Percentiles rank a stretch among this genome's conserved stretches.
These are phyloP conservation scores for Salix viminalis DNA, from an alignment of 345 rosid species.

Conservation along the genomic window DNA sequence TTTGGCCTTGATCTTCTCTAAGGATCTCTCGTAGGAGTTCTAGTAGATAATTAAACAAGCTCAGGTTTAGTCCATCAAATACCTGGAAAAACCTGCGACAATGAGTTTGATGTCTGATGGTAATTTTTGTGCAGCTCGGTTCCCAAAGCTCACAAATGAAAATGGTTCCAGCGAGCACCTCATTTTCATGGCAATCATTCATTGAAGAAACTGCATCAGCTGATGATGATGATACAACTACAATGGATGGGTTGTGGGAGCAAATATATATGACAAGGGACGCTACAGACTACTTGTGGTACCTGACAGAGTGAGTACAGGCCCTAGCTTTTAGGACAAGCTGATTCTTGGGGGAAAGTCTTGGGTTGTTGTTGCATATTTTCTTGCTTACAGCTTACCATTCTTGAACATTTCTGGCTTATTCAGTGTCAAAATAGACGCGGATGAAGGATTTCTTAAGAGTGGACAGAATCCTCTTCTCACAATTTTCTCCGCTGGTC, in stretches of 20 bases:
- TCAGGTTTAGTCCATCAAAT: neutral
- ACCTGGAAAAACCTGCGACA: neutral
- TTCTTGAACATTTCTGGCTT: neutral
- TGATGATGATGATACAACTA: conserved; percentile 24
- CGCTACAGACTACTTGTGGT: conserved; percentile 46
- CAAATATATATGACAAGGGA: conserved; percentile 39
- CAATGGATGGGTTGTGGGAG: conserved; percentile 34
- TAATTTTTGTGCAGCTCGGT: conserved; percentile 22
- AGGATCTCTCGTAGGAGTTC: neutral
- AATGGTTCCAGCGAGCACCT: conserved; percentile 28
- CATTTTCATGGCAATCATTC: conserved; percentile 40
- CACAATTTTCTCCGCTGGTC: conserved; percentile 30
- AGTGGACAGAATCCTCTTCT: conserved; percentile 56
- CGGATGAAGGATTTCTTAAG: conserved; percentile 59
- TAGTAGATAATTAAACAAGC: neutral
- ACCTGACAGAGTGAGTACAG: conserved; percentile 41
- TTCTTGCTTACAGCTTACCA: neutral
- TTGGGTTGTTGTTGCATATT: neutral
- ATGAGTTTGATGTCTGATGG: neutral
- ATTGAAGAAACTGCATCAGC: conserved; percentile 36
- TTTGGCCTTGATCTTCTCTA: neutral
- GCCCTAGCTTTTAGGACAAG: neutral
- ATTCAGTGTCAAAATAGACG: conserved; percentile 54
- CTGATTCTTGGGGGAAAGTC: neutral
- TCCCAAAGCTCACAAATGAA: conserved; percentile 29